Percentiles rank a stretch among this genome's conserved stretches.
Conservation (phyloP, 1,139 yeast species). For the Trichomonascaceae sp. region DNA sequence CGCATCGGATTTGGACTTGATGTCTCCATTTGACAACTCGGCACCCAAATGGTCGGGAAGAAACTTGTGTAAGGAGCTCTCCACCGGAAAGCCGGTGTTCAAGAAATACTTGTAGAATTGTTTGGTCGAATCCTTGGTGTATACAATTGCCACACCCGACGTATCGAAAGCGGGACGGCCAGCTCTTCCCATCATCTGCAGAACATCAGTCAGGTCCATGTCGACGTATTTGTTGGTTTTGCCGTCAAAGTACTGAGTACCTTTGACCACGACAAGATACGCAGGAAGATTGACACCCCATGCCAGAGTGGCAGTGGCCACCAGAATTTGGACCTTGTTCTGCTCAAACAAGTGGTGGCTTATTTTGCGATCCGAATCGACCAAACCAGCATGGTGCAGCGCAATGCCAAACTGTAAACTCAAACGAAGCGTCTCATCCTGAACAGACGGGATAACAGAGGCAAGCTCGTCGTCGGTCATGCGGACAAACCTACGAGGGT, state of each 20-base stretch:
- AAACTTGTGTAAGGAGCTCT: conserved; percentile 84
- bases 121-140: conserved; percentile 84
- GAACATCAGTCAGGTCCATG: conserved; percentile 84
- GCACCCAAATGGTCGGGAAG: conserved; percentile 95
- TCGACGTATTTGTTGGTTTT: conserved; percentile 70
- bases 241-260: conserved; percentile 80
- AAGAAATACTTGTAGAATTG: conserved; percentile 87
- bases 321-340: conserved; percentile 75
- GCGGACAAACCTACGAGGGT: conserved; percentile 74
- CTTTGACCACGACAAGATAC: conserved; percentile 83
- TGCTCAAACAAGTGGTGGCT: conserved; percentile 77
- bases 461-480: conserved; percentile 69
- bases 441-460: conserved; percentile 48
- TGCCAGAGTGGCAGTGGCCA: conserved; percentile 93
- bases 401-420: conserved; percentile 94
- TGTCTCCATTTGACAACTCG: conserved; percentile 82
- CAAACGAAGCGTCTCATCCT: conserved; percentile 77
- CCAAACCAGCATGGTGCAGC: conserved; percentile 94
- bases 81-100: conserved; percentile 95
- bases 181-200: conserved; percentile 89
- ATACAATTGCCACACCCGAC: conserved; percentile 88
- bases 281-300: conserved; percentile 98
- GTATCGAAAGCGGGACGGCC: conserved; percentile 97
- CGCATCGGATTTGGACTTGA: conserved; percentile 72
- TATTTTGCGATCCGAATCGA: conserved; percentile 76